Base-by-base conservation (phyloP, 192 early-diverging fungal species). In the Haplosporangium gracile region DNA sequence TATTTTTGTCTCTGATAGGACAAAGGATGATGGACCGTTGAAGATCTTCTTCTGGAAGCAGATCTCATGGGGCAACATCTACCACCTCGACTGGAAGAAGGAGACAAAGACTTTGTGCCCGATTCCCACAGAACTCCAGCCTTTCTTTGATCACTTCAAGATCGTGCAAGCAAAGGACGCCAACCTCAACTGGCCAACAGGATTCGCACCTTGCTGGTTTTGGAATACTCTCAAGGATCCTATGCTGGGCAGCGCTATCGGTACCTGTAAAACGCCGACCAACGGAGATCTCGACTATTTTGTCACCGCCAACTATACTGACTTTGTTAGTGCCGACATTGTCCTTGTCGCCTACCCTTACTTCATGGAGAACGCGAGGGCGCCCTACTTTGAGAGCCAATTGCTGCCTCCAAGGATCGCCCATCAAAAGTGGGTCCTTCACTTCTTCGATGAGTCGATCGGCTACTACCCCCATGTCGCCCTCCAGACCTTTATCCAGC, bases 401-500 rank as follows among this genome's bases (percentile, higher is more conserved):
- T 49, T 38, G 29, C 34, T 88, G 63, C 85, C 85, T 5, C 80
- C 85, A 70, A 51, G 74, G 32, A 24, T 72, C 7, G 40, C 63
- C 7, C 36, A 75, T n/a, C 85, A 88, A 55, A 79, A 60, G 9
- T 85, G 82, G 82, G 68, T 74, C n/a, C 34, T 72, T 26, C 24
- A 70, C 29, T 76, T 74, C 49, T n/a, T 36, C 20, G 45, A 36
- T 16, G 70, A 80, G 68, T 45, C 32, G 42, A 40, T 79, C 18
- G 77, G 29, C 29, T 75, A 79, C 72, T 78, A 84, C 18, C 73
- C 71, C 4, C 51, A 57, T 16, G 39, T 75, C 29, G 72, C 74
- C 15, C 74, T 79, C 16, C 47, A 51, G 24, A 29, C 45, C 39
- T 84, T 65, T 45, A 5, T 40, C 5, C 32, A 74, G 20, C 53